Evolutionary conservation across 2,329 filamentous ascomycete species (phyloP), one percentile per base, ranked within the genome.

Genomic region (Fonsecaea pedrosoi): DNA sequence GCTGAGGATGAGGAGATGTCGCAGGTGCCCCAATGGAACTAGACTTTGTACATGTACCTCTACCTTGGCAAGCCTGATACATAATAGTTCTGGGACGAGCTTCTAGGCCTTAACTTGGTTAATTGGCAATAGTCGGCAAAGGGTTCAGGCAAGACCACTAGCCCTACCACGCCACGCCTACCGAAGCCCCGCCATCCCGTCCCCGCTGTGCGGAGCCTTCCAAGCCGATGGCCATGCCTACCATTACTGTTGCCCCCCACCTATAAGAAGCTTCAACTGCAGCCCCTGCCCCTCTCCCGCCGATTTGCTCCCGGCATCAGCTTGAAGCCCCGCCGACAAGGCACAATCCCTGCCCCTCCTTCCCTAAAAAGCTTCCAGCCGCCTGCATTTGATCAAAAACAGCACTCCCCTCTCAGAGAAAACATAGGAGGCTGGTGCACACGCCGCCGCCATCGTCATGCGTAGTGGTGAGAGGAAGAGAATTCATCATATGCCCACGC

Each of bases 281-380:
- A 30, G 9, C 6, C 40, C 18, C 42, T 25, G 42, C 42, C 21
- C 42, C 42, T 21, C n/a, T 3, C 18, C 42, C 7, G 45, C 45
- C 45, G 45, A 50, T 25, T 50, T 10, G 45, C 18, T 18, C 18
- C 9, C 45, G 18, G 18, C 45, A 15, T 21, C 45, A 50, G n/a
- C 45, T 50, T 25, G 18, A 9, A 25, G 18, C 45, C 45, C 21
- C 45, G 10, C 45, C 45, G 5, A 30, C n/a, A 21, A 48, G 38
- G 12, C 10, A 40, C 38, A 7, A 12, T 30, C 45, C 45, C 45
- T 50, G 45, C 45, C 45, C 45, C 45, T 50, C 45, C 18, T 50
- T 30, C 21, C 45, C 30, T 32, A 50, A 50, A 50, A 50, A 54
- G 45, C 34, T 61, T 54, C 59, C 59, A 61, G 59, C 59, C 59